Conservation (phyloP, 495 filamentous ascomycete genomes). For the Letharia lupina region DNA sequence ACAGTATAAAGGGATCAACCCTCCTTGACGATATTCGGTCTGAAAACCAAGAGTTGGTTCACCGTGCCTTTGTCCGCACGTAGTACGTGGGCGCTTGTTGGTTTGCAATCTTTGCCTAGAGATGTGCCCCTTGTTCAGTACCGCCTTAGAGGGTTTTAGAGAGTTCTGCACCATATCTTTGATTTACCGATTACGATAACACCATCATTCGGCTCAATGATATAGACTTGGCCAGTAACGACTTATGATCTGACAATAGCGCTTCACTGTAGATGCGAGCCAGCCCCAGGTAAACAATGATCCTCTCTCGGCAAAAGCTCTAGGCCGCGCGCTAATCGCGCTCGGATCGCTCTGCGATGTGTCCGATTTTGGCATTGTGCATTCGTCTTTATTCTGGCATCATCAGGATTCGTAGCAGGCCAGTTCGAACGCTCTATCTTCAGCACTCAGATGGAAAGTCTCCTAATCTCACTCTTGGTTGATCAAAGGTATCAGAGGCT, state of each 20-base stretch:
- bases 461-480: not conserved
- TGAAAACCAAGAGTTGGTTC: not conserved
- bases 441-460: not conserved
- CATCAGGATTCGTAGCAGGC: not conserved
- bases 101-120: not conserved
- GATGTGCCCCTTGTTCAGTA: not conserved
- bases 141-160: not conserved
- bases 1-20: not conserved
- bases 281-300: not conserved
- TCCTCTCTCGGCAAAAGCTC: not conserved
- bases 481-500: not conserved
- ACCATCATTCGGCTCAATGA: not conserved
- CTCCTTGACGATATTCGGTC: not conserved
- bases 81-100: not conserved
- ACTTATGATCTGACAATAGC: not conserved
- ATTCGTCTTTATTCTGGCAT: not conserved
- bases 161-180: not conserved
- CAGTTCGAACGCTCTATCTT: not conserved
- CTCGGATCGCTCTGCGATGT: not conserved
- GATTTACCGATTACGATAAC: not conserved
- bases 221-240: not conserved
- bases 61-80: not conserved
- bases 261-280: not conserved
- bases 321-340: conserved; percentile 5
- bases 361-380: not conserved